Evolutionary conservation across 192 early-diverging fungal species (phyloP), one percentile per base, ranked within the genome.

Genomic region (Rhizoclosmatium globosum): DNA sequence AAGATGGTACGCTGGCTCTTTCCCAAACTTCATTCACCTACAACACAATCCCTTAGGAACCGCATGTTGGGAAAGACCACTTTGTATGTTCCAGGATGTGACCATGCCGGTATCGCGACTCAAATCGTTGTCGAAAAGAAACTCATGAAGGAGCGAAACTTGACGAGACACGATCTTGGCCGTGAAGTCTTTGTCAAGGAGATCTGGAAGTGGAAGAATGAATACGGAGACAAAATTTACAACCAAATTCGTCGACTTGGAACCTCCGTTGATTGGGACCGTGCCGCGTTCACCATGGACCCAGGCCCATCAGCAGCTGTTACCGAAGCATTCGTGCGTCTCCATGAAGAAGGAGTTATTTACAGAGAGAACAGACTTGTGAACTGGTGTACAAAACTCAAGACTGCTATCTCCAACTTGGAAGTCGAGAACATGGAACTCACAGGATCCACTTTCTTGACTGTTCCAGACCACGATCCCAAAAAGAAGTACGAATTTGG

Each of bases 401-500:
- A 96, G 82, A 98, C 98, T 11, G 94, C 97, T 7, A 85, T 99
- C 53, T 99, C 98, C 68, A 98, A 97, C 81, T 83, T 99, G 44
- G 98, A 99, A 88, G 88, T 97, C 58, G 96, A 99, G 44, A 93
- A 94, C 85, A 91, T 91, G 82, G 95, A 97, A 78, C 69, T 99
- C 50, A 68, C 91, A 64, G 96, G 96, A 68, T 88, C 93, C 62
- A 98, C 94, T 15, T 81, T 97, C 71, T 77, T 97, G 88, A 85
- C 76, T 71, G 94, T 98, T 7, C 95, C 97, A 9, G 98, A 98
- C 66, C 98, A 99, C 77, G 95, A 94, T 47, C 81, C 91, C 65
- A 90, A 94, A 62, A 95, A 97, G 82, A 95, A 96, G 86, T 96
- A 98, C 81, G 96, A 99, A 88, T 99, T 99, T 91, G 98, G 98